Evolutionary conservation across 192 early-diverging fungal genomes (phyloP), one percentile per base, ranked within the genome.

Genomic region (Linnemannia zychae): DNA sequence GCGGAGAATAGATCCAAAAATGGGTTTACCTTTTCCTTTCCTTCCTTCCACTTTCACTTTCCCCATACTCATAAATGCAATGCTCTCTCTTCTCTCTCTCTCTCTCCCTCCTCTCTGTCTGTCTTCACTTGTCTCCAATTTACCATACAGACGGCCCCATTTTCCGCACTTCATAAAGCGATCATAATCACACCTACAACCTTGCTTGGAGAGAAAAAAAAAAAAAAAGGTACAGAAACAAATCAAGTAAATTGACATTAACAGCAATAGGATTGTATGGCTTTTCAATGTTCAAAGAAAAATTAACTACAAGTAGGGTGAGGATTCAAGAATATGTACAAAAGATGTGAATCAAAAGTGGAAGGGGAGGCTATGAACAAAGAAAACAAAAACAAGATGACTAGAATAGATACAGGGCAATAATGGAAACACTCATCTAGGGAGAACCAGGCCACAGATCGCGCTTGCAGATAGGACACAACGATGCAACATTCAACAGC

Each of bases 401-500:
- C n/a, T n/a, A n/a, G n/a, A n/a, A 44, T 44, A 44, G 40, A 44
- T 44, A 44, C 40, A 44, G 9, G 40, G 9, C n/a, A n/a, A n/a
- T n/a, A 44, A 44, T 44, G 9, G 40, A 44, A 44, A 44, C 4
- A 44, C 3, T 9, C 40, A 44, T 18, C 33, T 73, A 67, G 3
- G 71, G 38, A 4, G 60, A 53, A 20, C 34, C 68, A 53, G 74
- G 80, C 68, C 75, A 60, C 28, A 89, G 83, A 16, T 88, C 87
- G 6, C 82, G 82, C 50, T 89, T 84, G 74, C 91, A 92, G 46
- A 92, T 91, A 16, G 91, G 91, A 67, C 91, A 92, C 9, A 87
- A 77, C 52, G 90, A 86, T 20, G 84, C 84, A 18, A 86, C 86
- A 52, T 90, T 81, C 2, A 89, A 75, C 68, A 91, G 18, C 91